Conservation (phyloP, 140 eudicot genomes). For the Oenanthe javanica region DNA sequence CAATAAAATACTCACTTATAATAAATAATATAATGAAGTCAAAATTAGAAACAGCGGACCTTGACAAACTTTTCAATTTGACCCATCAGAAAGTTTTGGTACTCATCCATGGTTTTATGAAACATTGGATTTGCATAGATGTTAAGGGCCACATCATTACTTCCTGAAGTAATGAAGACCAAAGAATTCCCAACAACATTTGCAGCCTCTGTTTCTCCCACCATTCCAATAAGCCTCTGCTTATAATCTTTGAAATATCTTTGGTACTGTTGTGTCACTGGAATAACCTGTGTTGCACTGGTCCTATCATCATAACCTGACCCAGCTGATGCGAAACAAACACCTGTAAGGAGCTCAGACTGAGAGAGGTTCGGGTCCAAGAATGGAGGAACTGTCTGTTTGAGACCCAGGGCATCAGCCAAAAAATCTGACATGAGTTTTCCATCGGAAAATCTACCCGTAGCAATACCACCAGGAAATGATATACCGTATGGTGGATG, state of each 20-base stretch:
- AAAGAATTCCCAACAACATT: conserved; percentile 27
- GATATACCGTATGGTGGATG: conserved; percentile 44
- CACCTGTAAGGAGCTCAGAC: conserved; percentile 37
- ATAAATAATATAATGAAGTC: neutral
- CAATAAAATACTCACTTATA: neutral
- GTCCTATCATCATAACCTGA: conserved; percentile 49
- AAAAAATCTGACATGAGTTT: conserved; percentile 41
- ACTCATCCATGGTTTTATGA: conserved; percentile 24
- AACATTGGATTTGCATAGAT: conserved; percentile 27
- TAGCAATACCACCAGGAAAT: conserved; percentile 34
- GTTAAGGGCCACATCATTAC: conserved; percentile 40
- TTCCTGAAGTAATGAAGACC: conserved; percentile 39
- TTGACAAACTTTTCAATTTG: conserved; percentile 26
- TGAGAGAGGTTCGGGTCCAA: conserved; percentile 28
- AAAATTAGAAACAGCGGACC: conserved; percentile 5
- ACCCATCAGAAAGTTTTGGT: conserved; percentile 35
- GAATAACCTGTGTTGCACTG: conserved; percentile 21
- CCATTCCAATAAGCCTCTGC: conserved; percentile 24
- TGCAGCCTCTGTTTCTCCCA: conserved; percentile 31
- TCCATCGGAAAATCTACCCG: conserved; percentile 58
- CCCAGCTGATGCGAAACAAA: conserved; percentile 59
- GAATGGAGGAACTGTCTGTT: conserved; percentile 43
- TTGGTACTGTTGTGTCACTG: conserved; percentile 27
- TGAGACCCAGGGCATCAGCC: conserved; percentile 34
- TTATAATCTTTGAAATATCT: conserved; percentile 23